phyloP scores from a whole-genome alignment of 352 stramenopile genomes.

The Phytophthora idaei region DNA sequence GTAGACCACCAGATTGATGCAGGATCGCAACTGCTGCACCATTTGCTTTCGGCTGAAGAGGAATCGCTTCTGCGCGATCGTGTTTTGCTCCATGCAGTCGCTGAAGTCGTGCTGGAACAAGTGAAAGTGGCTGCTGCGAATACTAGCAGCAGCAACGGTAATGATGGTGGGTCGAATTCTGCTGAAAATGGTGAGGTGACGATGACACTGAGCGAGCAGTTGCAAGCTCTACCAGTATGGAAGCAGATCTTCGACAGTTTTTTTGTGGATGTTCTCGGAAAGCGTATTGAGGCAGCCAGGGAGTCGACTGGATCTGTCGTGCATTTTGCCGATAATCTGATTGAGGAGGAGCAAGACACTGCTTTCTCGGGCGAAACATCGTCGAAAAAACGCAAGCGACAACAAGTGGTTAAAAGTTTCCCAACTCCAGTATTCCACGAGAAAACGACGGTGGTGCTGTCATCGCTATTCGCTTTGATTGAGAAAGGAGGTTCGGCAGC shows the following conservation, averaged over 20 bases:
- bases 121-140: constrained; percentile 40
- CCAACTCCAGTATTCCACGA: constrained; percentile 65
- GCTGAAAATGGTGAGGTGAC: constrained; percentile 45
- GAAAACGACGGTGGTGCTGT: constrained; percentile 64
- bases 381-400: constrained; percentile 37
- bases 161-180: constrained; percentile 22
- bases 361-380: constrained; percentile 12
- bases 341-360: constrained; percentile 35
- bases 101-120: constrained; percentile 63
- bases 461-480: constrained; percentile 44
- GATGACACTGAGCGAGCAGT: constrained; percentile 45
- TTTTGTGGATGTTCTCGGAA: constrained; percentile 53
- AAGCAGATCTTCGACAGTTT: constrained; percentile 68
- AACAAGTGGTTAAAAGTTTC: constrained; percentile 51
- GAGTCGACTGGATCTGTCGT: constrained; percentile 37
- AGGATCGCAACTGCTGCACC: constrained; percentile 55
- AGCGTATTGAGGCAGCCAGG: constrained; percentile 38
- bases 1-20: constrained; percentile 66
- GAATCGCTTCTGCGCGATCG: constrained; percentile 72
- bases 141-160: constrained; percentile 26
- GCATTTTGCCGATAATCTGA: constrained; percentile 37
- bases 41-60: constrained; percentile 65
- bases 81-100: constrained; percentile 76
- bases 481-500: constrained; percentile 45
- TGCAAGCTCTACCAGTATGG: constrained; percentile 57